Base-by-base conservation (phyloP, 768 basidiomycete species). In the Boletus rubroflammeus region DNA sequence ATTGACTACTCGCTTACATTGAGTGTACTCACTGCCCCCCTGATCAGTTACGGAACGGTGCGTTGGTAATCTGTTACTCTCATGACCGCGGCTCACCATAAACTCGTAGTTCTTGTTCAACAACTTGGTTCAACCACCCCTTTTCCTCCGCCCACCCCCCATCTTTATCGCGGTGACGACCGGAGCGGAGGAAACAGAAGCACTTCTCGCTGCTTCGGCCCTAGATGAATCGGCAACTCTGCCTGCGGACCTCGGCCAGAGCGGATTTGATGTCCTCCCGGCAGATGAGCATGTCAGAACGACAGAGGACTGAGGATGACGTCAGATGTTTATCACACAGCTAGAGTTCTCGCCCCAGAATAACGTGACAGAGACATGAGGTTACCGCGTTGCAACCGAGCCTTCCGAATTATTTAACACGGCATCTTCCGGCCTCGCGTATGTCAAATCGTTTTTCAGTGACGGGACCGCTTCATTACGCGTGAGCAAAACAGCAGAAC, bases 191-290 rank as follows among this genome's bases (percentile, higher is more conserved):
- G 84, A 88, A 64, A 74, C 77, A 25, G 76, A 82, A 57, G 76
- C 71, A 13, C 73, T 85, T 19, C 72, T 85, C 28, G 62, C 73
- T 13, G 28, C 54, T 11, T 67, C 74, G 21, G 47, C 54, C 19
- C 72, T 93, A 48, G 90, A 93, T 53, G 90, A 93, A 69, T 93
- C 91, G 0, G 90, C 90, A n/a, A 78, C 74, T 11, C 76, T 93
- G 9, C 93, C 93, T 19, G 84, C 81, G 3, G 88, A 89, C 63
- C 76, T 94, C 23, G 90, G 90, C n/a, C 81, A 82, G 70, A 78
- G 84, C 56, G 93, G 93, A 14, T 95, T 79, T 67, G 93, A 94
- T 68, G 89, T 93, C 28, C 75, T 91, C 19, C 87, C 88, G 15
- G 74, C 75, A 50, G 74, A 79, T 48, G 62, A 65, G 29, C 65